These are phyloP conservation scores for Xylariaceae sp. DNA, from an alignment of 2,329 filamentous ascomycete species.

Conservation along the genomic window DNA sequence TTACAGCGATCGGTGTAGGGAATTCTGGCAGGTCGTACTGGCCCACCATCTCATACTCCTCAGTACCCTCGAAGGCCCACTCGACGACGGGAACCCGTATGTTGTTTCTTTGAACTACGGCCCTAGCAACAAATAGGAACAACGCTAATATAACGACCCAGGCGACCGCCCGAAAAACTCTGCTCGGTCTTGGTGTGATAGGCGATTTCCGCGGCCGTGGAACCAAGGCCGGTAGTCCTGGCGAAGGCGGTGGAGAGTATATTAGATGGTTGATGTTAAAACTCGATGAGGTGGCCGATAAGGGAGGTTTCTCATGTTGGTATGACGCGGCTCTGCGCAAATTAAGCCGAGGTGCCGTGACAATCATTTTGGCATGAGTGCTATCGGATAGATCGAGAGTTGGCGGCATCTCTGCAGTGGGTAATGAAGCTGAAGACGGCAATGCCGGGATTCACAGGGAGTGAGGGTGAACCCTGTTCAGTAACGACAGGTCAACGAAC, in stretches of 20 bases:
- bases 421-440: constrained; percentile 17
- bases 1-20: constrained; percentile 72
- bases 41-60: constrained; percentile 68
- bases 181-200: constrained; percentile 58
- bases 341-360: constrained; percentile 60
- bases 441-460: neutral
- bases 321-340: constrained; percentile 62
- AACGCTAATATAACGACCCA: constrained; percentile 55
- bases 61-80: constrained; percentile 44
- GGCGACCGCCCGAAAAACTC: constrained; percentile 58
- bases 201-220: constrained; percentile 66
- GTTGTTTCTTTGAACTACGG: constrained; percentile 36
- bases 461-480: constrained; percentile 6
- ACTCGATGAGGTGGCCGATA: constrained; percentile 63
- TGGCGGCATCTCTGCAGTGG: constrained; percentile 45
- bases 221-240: constrained; percentile 68
- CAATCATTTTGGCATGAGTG: constrained; percentile 53
- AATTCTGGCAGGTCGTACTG: constrained; percentile 69
- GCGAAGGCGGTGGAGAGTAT: constrained; percentile 71
- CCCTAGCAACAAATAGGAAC: constrained; percentile 53
- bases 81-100: constrained; percentile 38
- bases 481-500: constrained; percentile 12
- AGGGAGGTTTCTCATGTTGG: constrained; percentile 53
- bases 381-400: constrained; percentile 49
- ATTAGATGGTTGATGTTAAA: constrained; percentile 70